A percentile compares a stretch with the other conserved stretches of the same genome.
These are phyloP conservation scores for Terana coerulea DNA, from an alignment of 768 basidiomycete genomes.

Conservation along the genomic window DNA sequence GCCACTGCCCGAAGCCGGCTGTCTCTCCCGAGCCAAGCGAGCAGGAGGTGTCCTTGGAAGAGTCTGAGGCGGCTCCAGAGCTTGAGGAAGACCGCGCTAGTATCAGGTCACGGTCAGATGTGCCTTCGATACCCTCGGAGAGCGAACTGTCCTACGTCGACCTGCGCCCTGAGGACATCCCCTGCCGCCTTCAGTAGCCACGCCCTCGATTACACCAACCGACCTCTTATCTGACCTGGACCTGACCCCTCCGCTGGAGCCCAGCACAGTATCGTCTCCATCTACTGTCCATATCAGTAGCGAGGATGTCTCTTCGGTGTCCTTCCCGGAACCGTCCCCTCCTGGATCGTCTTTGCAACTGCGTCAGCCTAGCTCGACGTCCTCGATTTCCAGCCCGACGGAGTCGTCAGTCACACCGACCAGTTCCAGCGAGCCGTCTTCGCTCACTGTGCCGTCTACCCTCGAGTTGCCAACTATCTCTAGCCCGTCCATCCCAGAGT, in stretches of 20 bases:
- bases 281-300: conserved; percentile 24
- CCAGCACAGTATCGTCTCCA: conserved; percentile 23
- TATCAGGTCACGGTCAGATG: conserved; percentile 23
- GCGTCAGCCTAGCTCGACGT: conserved; percentile 17
- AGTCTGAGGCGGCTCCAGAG: conserved; percentile 13
- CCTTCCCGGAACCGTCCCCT: conserved; percentile 25
- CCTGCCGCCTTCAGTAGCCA: conserved; percentile 38
- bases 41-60: conserved; percentile 9
- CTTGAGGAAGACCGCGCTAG: conserved; percentile 18
- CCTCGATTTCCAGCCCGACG: conserved; percentile 39
- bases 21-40: conserved; percentile 11
- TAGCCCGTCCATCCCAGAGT: conserved; percentile 38
- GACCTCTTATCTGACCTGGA: conserved; percentile 17
- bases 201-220: conserved; percentile 12
- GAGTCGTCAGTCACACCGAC: conserved; percentile 36
- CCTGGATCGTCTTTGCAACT: conserved; percentile 29
- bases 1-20: conserved; percentile 21
- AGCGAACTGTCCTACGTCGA: conserved; percentile 8
- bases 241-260: conserved; percentile 20
- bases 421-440: conserved; percentile 22
- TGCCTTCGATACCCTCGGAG: conserved; percentile 28
- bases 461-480: conserved; percentile 29
- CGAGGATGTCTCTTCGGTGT: conserved; percentile 7
- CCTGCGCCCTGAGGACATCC: conserved; percentile 33
- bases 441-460: conserved; percentile 19